These are phyloP conservation scores for Logfia minima DNA, from an alignment of 129 eudicot species.

Conservation along the genomic window DNA sequence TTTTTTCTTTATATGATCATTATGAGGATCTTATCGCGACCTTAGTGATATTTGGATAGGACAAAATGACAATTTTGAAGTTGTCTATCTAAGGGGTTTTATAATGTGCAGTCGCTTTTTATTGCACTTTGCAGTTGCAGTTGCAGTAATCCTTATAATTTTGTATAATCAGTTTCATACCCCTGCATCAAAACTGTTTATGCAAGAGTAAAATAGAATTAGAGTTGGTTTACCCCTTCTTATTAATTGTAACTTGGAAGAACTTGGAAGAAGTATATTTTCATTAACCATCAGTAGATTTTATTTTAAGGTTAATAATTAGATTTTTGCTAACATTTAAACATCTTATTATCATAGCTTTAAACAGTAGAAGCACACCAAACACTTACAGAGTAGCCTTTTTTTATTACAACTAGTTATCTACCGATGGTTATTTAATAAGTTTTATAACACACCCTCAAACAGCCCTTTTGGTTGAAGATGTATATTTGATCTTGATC, in stretches of 20 bases:
- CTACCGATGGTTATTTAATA: not conserved
- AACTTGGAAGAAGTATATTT: not conserved
- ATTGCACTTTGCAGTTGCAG: not conserved
- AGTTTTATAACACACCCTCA: not conserved
- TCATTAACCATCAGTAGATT: not conserved
- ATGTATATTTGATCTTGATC: slow-evolving; percentile 12
- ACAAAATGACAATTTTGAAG: not conserved
- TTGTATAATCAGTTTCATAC: not conserved
- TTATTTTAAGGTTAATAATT: no score
- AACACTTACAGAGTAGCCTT: not conserved
- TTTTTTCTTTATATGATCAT: not conserved
- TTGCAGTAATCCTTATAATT: not conserved
- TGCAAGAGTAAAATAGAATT: not conserved
- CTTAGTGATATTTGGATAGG: not conserved
- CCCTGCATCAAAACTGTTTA: not conserved
- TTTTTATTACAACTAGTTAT: not conserved
- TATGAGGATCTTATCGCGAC: not conserved
- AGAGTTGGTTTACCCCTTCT: not conserved
- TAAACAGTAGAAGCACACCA: slow-evolving; percentile 8
- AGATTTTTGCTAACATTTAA: not conserved
- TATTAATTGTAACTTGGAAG: not conserved
- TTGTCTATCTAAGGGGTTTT: not conserved
- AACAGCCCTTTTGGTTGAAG: not conserved
- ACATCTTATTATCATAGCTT: not conserved
- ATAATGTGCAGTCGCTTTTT: slow-evolving; percentile 2